Percentiles rank a stretch among this genome's conserved stretches.
These are phyloP conservation scores for Sabuloglossum arenarium DNA, from an alignment of 495 filamentous ascomycete genomes.

Conservation along the genomic window DNA sequence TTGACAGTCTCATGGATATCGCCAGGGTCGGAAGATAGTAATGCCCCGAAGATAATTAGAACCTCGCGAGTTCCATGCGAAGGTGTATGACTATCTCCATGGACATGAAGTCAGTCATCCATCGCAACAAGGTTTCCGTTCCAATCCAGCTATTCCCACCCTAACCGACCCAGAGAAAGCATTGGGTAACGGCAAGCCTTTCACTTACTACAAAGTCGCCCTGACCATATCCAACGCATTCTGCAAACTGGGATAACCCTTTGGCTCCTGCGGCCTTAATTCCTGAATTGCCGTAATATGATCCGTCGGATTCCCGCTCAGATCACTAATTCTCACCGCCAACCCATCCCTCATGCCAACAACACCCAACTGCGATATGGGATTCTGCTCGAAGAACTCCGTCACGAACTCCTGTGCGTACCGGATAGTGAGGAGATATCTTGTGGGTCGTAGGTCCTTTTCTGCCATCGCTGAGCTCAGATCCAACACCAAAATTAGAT, in stretches of 20 bases:
- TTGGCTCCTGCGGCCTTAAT: conserved; percentile 55
- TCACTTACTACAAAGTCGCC: conserved; percentile 56
- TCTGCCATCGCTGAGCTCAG: conserved; percentile 85
- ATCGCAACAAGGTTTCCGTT: not conserved
- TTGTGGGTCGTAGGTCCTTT: conserved; percentile 78
- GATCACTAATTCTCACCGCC: conserved; percentile 64
- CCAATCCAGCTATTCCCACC: not conserved
- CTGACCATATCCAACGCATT: conserved; percentile 92
- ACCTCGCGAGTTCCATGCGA: conserved; percentile 85
- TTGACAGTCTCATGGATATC: conserved; percentile 86
- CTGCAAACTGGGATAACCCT: conserved; percentile 76
- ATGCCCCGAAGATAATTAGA: conserved; percentile 76
- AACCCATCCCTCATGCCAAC: conserved; percentile 84
- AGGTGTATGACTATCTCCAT: conserved; percentile 48
- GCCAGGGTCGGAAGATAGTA: conserved; percentile 75
- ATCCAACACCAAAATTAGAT: conserved; percentile 81
- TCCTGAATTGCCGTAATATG: conserved; percentile 60
- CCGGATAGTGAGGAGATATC: conserved; percentile 60
- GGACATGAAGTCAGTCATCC: conserved; percentile 8
- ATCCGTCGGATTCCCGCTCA: conserved; percentile 76
- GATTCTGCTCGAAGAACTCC: conserved; percentile 97
- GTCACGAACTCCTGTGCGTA: conserved; percentile 76
- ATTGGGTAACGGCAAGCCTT: not conserved
- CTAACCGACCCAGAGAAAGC: not conserved
- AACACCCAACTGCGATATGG: conserved; percentile 87